Evolutionary conservation across 2,329 filamentous ascomycete species (phyloP).

Genomic region (Fusarium bactridioides): DNA sequence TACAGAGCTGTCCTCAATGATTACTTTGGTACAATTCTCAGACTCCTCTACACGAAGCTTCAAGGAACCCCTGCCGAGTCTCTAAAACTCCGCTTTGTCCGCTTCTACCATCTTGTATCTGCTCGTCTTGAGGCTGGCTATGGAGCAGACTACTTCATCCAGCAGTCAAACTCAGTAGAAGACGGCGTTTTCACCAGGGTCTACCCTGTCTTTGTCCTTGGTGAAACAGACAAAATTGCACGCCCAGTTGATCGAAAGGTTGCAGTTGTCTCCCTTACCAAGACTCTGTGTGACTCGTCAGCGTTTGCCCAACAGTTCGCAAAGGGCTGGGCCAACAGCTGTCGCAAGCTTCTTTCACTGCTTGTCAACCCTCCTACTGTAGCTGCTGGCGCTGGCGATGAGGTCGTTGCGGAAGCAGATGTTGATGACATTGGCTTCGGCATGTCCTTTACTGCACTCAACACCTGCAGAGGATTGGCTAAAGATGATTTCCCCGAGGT

Average conservation of each 20-base stretch:
- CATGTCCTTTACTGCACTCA: constrained; percentile 90
- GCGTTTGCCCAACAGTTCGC: constrained; percentile 83
- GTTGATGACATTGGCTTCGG: constrained; percentile 96
- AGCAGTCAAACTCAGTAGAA: constrained; percentile 83
- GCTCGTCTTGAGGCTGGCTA: constrained; percentile 81
- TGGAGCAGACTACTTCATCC: constrained; percentile 91
- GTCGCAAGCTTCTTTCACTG: constrained; percentile 86
- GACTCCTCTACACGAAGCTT: constrained; percentile 81
- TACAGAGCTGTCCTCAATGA: constrained; percentile 69
- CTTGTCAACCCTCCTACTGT: constrained; percentile 85
- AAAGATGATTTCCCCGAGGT: constrained; percentile 89
- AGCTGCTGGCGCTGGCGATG: constrained; percentile 70
- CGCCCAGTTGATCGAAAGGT: constrained; percentile 91
- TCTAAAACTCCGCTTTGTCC: constrained; percentile 85
- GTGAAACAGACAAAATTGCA: constrained; percentile 86
- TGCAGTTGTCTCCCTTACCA: constrained; percentile 91
- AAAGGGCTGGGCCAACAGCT: constrained; percentile 92
- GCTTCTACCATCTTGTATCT: constrained; percentile 93
- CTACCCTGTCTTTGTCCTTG: constrained; percentile 87
- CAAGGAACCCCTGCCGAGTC: constrained; percentile 75
- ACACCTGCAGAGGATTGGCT: constrained; percentile 80
- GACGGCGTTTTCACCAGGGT: constrained; percentile 81
- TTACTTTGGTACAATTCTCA: constrained; percentile 82
- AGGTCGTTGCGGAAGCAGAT: constrained; percentile 84
- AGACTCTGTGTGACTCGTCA: constrained; percentile 85